phyloP scores from a whole-genome alignment of 257 asterid species.

The Schizonepeta tenuifolia region DNA sequence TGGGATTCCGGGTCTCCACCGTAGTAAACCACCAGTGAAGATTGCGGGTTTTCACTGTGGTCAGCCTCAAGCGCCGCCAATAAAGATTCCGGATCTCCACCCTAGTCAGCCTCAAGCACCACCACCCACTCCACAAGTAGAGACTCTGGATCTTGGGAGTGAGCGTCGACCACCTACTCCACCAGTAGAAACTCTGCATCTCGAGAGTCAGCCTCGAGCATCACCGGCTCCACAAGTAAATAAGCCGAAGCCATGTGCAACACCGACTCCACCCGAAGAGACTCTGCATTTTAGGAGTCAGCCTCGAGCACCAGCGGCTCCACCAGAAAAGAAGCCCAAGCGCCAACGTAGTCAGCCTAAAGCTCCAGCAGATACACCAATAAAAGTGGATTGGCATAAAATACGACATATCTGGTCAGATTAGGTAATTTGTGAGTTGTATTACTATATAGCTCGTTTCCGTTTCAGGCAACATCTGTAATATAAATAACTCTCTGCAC shows the following conservation, averaged over 20 bases:
- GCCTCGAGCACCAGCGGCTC: not conserved
- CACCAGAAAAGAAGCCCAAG: not conserved
- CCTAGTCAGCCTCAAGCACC: not conserved
- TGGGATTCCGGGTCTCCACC: not conserved
- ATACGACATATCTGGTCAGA: constrained; percentile 66
- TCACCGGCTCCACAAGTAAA: not conserved
- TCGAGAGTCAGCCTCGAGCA: not conserved
- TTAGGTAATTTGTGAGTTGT: constrained; percentile 1
- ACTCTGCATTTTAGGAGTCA: not conserved
- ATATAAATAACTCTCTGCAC: not conserved
- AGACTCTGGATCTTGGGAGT: not conserved
- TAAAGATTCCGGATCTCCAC: too few relatives aligned
- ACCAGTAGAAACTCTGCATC: not conserved
- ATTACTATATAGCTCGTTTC: not conserved
- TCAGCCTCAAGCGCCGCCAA: too few relatives aligned
- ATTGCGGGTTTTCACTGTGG: not conserved
- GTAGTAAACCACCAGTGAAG: not conserved
- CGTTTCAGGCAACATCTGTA: not conserved
- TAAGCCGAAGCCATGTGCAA: not conserved
- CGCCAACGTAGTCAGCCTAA: not conserved
- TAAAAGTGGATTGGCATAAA: constrained; percentile 47
- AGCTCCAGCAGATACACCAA: not conserved
- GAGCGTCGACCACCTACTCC: not conserved
- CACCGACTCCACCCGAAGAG: not conserved
- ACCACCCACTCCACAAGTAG: not conserved